Conservation (phyloP, 495 filamentous ascomycete species). For the Neurospora sp. region DNA sequence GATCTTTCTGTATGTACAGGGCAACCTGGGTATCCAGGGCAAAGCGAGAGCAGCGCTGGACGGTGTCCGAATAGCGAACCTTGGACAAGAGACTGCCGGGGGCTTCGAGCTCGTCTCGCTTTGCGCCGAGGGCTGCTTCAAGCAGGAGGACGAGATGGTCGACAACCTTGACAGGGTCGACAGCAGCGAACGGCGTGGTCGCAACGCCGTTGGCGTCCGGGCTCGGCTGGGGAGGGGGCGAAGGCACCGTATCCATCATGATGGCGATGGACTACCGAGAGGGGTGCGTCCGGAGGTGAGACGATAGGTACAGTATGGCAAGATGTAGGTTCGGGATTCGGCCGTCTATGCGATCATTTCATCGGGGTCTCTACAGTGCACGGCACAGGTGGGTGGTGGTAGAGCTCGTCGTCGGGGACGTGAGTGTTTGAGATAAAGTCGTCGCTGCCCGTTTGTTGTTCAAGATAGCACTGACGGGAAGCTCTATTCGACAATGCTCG, state of each 20-base stretch:
- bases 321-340: background rate
- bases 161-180: constrained; percentile 49
- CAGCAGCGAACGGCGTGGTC: constrained; percentile 31
- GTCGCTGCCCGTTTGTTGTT: background rate
- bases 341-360: background rate
- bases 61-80: constrained; percentile 58
- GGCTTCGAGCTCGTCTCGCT: constrained; percentile 64
- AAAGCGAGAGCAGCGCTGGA: constrained; percentile 80
- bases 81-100: constrained; percentile 74
- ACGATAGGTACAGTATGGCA: background rate
- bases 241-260: constrained; percentile 38
- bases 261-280: background rate
- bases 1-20: constrained; percentile 83
- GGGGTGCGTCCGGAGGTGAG: background rate
- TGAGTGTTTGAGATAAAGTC: background rate
- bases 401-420: background rate
- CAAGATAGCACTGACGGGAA: background rate
- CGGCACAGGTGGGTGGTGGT: background rate
- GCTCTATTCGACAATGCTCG: background rate
- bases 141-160: constrained; percentile 72
- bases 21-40: constrained; percentile 76
- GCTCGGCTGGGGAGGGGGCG: constrained; percentile 27
- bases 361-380: background rate
- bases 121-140: constrained; percentile 76
- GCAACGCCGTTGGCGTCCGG: constrained; percentile 33